These are phyloP conservation scores for Termitomyces sp. DNA, from an alignment of 768 basidiomycete genomes.

Conservation along the genomic window DNA sequence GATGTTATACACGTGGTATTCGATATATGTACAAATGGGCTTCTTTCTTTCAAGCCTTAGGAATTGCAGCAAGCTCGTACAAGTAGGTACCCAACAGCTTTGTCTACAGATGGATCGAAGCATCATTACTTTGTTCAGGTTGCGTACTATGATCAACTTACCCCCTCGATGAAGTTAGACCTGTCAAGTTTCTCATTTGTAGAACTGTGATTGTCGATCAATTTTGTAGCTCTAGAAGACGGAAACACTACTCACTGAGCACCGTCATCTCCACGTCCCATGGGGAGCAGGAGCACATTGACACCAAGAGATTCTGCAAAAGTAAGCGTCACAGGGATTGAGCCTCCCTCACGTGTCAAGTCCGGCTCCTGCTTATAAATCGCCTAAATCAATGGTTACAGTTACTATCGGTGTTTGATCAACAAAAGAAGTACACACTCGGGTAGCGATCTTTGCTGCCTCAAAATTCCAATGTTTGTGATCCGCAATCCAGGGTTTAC, in stretches of 20 bases:
- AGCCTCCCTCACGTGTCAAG: conserved; percentile 87
- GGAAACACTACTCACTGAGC: conserved; percentile 59
- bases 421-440: conserved; percentile 32
- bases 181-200: conserved; percentile 94
- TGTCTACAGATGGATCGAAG: conserved; percentile 30
- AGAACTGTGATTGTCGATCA: conserved; percentile 40
- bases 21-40: background rate
- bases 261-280: conserved; percentile 93
- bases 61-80: conserved; percentile 55
- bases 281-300: conserved; percentile 85
- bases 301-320: conserved; percentile 86
- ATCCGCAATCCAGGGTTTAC: conserved; percentile 87
- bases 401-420: background rate
- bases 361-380: conserved; percentile 76
- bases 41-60: background rate
- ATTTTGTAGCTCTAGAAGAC: background rate
- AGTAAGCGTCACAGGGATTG: conserved; percentile 89
- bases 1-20: background rate
- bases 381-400: no score
- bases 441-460: conserved; percentile 83
- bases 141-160: conserved; percentile 31
- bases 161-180: conserved; percentile 85
- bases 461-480: conserved; percentile 89
- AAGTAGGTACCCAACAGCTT: conserved; percentile 79
- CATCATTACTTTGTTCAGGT: background rate